These are phyloP conservation scores for Vanrija humicola DNA, from an alignment of 1,284 basidiomycete genomes.

Conservation along the genomic window DNA sequence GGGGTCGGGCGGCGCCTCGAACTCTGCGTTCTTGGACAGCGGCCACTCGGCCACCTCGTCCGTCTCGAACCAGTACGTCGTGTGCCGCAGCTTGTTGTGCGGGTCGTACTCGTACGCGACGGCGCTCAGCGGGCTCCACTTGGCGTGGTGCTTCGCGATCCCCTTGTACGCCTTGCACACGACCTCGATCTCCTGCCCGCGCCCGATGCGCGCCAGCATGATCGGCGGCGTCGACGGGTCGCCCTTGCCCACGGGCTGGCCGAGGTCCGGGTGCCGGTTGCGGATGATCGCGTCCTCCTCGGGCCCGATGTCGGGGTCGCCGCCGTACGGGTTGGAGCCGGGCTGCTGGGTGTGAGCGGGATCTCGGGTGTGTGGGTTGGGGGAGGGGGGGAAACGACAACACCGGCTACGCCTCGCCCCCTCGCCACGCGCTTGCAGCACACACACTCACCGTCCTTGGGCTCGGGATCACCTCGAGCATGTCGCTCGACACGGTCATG, in stretches of 20 bases:
- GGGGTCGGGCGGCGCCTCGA: conserved; percentile 75
- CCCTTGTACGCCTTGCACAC: conserved; percentile 94
- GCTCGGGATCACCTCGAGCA: conserved; percentile 43
- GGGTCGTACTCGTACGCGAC: conserved; percentile 98
- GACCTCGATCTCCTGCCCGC: conserved; percentile 86
- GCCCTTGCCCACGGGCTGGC: conserved; percentile 83
- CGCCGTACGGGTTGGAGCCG: conserved; percentile 32
- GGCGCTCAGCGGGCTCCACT: conserved; percentile 96
- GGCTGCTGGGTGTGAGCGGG: conserved; percentile 9
- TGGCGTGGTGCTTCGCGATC: conserved; percentile 96
- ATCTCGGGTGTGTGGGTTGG: no score
- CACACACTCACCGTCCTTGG: conserved; percentile 24
- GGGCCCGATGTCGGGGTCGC: conserved; percentile 32
- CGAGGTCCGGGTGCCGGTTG: conserved; percentile 72
- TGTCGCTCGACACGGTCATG: conserved; percentile 46
- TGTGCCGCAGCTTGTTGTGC: conserved; percentile 93
- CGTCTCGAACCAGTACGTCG: conserved; percentile 90
- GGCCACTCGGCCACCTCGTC: conserved; percentile 78
- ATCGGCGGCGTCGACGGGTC: conserved; percentile 63
- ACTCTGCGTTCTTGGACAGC: conserved; percentile 69
- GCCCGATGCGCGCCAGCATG: conserved; percentile 84
- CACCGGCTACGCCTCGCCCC: no score
- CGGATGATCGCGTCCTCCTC: conserved; percentile 40
- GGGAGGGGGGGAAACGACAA: neutral
- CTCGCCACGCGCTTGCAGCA: neutral